Conservation (phyloP, 441 rosid genomes). For the Pelargonium cotyledonis region DNA sequence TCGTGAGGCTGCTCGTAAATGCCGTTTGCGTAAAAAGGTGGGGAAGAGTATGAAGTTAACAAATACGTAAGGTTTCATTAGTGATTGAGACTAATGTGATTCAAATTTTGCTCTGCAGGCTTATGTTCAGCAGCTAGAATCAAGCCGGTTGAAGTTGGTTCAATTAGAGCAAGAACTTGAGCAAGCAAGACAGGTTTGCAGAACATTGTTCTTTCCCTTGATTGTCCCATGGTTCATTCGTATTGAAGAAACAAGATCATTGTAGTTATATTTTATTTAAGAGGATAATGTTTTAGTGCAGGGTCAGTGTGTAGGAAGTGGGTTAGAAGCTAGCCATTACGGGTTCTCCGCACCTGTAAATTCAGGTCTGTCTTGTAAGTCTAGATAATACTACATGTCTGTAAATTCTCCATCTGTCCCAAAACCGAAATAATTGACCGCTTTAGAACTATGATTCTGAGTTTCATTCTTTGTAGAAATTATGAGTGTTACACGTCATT, state of each 20-base stretch:
- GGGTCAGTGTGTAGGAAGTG: constrained; percentile 56
- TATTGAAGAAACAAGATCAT: background rate
- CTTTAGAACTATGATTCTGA: background rate
- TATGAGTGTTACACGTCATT: background rate
- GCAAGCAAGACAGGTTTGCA: constrained; percentile 64
- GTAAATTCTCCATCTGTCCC: background rate
- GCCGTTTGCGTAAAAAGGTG: constrained; percentile 95
- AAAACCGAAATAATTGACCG: too few relatives aligned
- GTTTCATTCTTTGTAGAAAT: background rate
- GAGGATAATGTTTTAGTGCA: constrained; percentile 26
- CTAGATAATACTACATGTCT: background rate
- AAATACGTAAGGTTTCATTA: background rate
- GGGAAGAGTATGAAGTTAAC: constrained; percentile 10
- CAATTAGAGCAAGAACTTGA: constrained; percentile 88
- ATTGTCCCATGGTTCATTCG: background rate
- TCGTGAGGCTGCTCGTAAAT: constrained; percentile 96
- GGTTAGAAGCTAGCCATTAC: constrained; percentile 43
- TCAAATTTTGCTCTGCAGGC: constrained; percentile 45
- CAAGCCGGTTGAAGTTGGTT: constrained; percentile 69
- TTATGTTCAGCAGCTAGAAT: constrained; percentile 88
- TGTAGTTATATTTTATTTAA: constrained; percentile 5
- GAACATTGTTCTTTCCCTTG: constrained; percentile 7
- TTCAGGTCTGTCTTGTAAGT: constrained; percentile 48
- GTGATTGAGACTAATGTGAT: constrained; percentile 13
- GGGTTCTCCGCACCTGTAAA: constrained; percentile 52